These are phyloP conservation scores for Hypericum androsaemum DNA, from an alignment of 345 rosid genomes.

Conservation along the genomic window DNA sequence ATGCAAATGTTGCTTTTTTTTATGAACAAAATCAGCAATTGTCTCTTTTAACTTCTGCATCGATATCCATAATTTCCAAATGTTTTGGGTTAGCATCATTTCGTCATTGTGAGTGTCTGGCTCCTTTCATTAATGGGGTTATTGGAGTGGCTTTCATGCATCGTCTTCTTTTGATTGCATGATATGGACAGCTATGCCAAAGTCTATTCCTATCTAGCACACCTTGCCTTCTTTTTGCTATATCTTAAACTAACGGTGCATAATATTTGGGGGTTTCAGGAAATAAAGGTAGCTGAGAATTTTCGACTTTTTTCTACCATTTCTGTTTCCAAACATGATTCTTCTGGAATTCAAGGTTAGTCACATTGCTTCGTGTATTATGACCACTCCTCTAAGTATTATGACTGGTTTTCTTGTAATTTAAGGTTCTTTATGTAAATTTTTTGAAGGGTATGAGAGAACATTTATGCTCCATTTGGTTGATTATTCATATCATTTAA, in stretches of 20 bases:
- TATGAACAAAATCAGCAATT: neutral
- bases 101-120: no score
- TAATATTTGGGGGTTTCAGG: constrained; percentile 36
- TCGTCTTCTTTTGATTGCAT: neutral
- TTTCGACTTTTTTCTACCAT: constrained; percentile 80
- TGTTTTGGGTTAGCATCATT: no score
- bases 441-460: neutral
- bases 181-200: neutral
- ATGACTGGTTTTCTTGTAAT: neutral
- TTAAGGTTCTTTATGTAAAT: neutral
- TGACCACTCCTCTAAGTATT: no score
- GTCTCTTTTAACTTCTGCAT: no score
- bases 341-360: constrained; percentile 44
- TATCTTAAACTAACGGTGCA: neutral
- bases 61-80: no score
- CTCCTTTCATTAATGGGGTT: no score
- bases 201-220: no score
- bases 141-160: neutral
- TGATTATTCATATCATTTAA: neutral
- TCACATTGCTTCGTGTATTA: neutral
- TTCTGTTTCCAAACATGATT: constrained; percentile 50
- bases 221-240: neutral
- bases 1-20: neutral
- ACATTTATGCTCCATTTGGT: neutral
- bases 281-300: constrained; percentile 67